phyloP scores from a whole-genome alignment of 2,329 filamentous ascomycete genomes.

The Phialophora expanda region DNA sequence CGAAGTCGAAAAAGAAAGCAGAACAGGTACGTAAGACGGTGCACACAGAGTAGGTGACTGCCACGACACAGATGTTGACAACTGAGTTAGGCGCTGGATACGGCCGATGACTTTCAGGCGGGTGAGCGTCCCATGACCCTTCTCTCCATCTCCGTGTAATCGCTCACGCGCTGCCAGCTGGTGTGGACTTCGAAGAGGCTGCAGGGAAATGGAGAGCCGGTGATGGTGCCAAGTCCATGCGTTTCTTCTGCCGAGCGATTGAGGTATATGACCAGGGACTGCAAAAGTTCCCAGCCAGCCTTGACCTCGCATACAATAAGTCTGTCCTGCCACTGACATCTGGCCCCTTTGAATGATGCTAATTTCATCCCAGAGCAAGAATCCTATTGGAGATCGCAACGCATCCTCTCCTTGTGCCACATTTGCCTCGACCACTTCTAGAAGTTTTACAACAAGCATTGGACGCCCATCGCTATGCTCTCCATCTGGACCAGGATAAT shows the following conservation, averaged over 20 bases:
- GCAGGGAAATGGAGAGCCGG: slow-evolving; percentile 77
- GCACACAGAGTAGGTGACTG: neutral
- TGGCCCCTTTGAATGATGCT: slow-evolving; percentile 9
- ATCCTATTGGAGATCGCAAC: slow-evolving; percentile 73
- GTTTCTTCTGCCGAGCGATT: slow-evolving; percentile 66
- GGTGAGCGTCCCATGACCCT: slow-evolving; percentile 46
- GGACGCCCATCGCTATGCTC: slow-evolving; percentile 67
- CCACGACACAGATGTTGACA: slow-evolving; percentile 23
- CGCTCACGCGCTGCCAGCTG: slow-evolving; percentile 49
- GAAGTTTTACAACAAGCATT: slow-evolving; percentile 66
- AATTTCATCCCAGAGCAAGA: slow-evolving; percentile 58
- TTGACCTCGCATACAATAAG: slow-evolving; percentile 79
- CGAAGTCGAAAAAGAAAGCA: slow-evolving; percentile 41
- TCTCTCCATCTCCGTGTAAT: neutral
- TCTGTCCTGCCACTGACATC: slow-evolving; percentile 46
- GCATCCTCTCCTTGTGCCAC: slow-evolving; percentile 65
- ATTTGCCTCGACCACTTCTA: slow-evolving; percentile 60
- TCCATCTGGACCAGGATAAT: slow-evolving; percentile 65
- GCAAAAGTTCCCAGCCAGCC: slow-evolving; percentile 63
- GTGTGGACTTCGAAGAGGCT: slow-evolving; percentile 71
- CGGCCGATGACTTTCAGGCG: slow-evolving; percentile 71
- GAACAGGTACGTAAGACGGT: slow-evolving; percentile 44
- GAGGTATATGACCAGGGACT: slow-evolving; percentile 70
- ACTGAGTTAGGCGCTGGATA: slow-evolving; percentile 58
- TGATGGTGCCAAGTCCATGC: slow-evolving; percentile 68